A percentile compares a stretch with the other conserved stretches of the same genome.
phyloP scores from a whole-genome alignment of 106 monocot species.

The Dactylorhiza incarnata region DNA sequence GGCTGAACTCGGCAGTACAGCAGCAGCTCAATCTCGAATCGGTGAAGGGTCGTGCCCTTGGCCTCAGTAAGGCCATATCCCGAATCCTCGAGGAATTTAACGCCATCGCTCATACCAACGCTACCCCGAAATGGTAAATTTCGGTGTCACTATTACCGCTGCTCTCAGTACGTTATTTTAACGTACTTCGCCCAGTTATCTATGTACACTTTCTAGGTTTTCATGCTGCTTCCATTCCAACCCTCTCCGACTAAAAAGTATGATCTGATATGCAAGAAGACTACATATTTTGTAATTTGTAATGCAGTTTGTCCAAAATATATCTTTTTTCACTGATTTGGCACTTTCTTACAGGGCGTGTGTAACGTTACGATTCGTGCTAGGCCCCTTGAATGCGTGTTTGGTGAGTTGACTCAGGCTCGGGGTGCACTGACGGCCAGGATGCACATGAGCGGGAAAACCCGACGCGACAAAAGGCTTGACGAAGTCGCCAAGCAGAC shows the following conservation, averaged over 20 bases:
- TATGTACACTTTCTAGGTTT: background rate
- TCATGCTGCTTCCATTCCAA: background rate
- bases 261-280: background rate
- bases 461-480: too few relatives aligned
- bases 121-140: conserved; percentile 68
- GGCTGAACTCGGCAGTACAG: conserved; percentile 62
- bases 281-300: background rate
- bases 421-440: too few relatives aligned
- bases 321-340: background rate
- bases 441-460: too few relatives aligned
- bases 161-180: background rate
- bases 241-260: background rate
- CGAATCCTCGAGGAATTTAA: conserved; percentile 94
- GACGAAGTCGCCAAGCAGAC: too few relatives aligned
- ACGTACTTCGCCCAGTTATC: background rate
- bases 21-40: conserved; percentile 95
- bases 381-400: too few relatives aligned
- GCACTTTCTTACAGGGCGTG: background rate
- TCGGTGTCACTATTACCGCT: background rate
- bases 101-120: conserved; percentile 48
- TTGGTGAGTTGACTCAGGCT: too few relatives aligned
- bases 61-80: conserved; percentile 83
- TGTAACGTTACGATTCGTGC: too few relatives aligned
- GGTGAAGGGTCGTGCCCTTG: conserved; percentile 68
- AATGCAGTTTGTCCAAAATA: background rate